Base-by-base conservation (phyloP, 495 filamentous ascomycete genomes). In the Alectoria sarmentosa region DNA sequence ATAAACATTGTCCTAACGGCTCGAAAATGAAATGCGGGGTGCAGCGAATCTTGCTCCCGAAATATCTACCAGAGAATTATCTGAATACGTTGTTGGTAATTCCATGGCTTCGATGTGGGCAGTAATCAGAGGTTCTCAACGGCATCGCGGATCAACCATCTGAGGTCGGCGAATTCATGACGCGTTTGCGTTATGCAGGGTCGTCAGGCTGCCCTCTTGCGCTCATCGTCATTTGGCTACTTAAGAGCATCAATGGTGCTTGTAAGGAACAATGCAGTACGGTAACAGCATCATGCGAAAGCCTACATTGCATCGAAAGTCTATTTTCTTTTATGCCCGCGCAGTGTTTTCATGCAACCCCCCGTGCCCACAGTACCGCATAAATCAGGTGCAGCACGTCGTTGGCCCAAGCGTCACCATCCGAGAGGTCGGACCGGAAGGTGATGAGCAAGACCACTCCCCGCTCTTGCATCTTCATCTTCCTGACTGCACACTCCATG, bases 21-120 rank as follows among this genome's bases (percentile, higher is more conserved):
- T 54, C 13, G 34, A 21, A 63, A 19, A 30, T 39, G 44, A 41
- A 26, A 28, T 63, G 61, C 61, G 49, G 61, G 48, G 48, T 39
- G 17, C 26, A 15, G n/a, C 41, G 11, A 39, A 28, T 37, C 44
- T 34, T 9, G 10, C 9, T 32, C 49, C 28, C 11, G 15, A 19
- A 54, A 55, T 55, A 34, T 10, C 15, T 32, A 30, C 52, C 52
- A 34, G 11, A 55, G 52, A 55, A 21, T 55, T 55, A 6, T 21
- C 30, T 55, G 7, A 10, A n/a, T 32, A 7, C 26, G 17, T 2
- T 34, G 52, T 55, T 55, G 28, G 52, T 55, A 21, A 21, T 55
- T n/a, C 4, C 21, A 14, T 30, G 23, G 10, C 48, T 30, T 52
- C 5, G 26, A 30, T 26, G 48, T 13, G 48, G 3, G 48, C 48